These are phyloP conservation scores for Deuterostichococcus epilithicus DNA, from an alignment of 139 green algal species.

Conservation along the genomic window DNA sequence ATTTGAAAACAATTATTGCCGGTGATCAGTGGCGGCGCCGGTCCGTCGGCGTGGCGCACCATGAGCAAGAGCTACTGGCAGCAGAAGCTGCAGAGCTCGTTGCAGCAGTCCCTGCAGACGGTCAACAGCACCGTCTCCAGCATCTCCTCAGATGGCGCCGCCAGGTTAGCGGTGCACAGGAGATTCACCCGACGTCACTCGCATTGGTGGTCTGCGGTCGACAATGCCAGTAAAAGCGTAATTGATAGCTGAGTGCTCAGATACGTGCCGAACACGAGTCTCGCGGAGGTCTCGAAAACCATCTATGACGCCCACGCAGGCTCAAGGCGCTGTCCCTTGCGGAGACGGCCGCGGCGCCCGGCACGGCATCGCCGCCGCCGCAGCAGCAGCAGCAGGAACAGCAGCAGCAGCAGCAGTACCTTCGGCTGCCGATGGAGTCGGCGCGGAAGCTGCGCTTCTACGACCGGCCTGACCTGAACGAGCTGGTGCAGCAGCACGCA, in stretches of 20 bases:
- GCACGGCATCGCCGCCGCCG: background rate
- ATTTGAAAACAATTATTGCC: too few species aligned
- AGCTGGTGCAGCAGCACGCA: conserved; percentile 30
- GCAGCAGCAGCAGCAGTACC: conserved; percentile 6
- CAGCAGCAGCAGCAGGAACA: conserved; percentile 1
- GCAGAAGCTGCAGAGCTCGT: background rate
- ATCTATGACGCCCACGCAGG: background rate
- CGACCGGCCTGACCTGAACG: conserved; percentile 50
- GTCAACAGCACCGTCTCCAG: conserved; percentile 10
- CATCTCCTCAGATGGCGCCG: conserved; percentile 11
- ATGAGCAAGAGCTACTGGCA: conserved; percentile 18
- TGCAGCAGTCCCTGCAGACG: background rate
- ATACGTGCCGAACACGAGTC: too few species aligned
- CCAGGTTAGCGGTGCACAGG: too few species aligned
- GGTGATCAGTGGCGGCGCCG: too few species aligned
- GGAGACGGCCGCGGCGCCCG: background rate
- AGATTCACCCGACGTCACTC: too few species aligned
- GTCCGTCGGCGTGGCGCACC: too few species aligned
- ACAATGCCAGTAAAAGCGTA: too few species aligned
- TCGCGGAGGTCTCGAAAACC: background rate
- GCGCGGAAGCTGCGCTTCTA: conserved; percentile 59
- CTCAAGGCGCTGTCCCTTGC: background rate
- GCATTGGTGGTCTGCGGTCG: too few species aligned
- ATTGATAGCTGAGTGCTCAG: too few species aligned
- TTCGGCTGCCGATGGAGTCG: conserved; percentile 45